These are phyloP conservation scores for Graphium sp. DNA, from an alignment of 2,329 filamentous ascomycete genomes.

Conservation along the genomic window DNA sequence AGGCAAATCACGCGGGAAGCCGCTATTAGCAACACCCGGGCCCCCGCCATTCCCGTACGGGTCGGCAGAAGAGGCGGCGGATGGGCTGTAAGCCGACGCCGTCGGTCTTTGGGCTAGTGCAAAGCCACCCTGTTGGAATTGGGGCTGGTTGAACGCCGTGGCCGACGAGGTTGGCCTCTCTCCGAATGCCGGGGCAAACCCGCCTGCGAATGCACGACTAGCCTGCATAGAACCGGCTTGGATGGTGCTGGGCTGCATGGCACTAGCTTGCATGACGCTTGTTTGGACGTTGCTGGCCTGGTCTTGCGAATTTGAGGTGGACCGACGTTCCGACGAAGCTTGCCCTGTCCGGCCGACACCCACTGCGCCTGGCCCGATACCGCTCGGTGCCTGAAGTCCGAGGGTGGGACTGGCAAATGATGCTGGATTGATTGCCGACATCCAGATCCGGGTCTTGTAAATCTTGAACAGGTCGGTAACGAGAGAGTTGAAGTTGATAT, in stretches of 20 bases:
- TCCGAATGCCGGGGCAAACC: conserved; percentile 1
- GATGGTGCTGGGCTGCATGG: too few relatives aligned
- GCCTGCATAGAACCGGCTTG: conserved; percentile 1
- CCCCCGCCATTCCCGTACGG: too few relatives aligned
- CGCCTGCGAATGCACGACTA: conserved; percentile 2
- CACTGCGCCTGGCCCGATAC: conserved; percentile 50
- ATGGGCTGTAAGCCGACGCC: too few relatives aligned
- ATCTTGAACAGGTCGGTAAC: conserved; percentile 98
- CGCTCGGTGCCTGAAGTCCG: conserved; percentile 52
- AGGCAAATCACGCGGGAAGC: too few relatives aligned
- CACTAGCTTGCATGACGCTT: too few relatives aligned
- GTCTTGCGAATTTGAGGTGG: conserved; percentile 18
- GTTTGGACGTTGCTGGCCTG: too few relatives aligned
- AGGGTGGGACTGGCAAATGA: conserved; percentile 73
- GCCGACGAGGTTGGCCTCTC: too few relatives aligned
- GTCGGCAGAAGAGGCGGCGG: too few relatives aligned
- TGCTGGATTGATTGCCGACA: conserved; percentile 96
- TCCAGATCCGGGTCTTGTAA: conserved; percentile 98
- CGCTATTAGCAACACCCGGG: too few relatives aligned
- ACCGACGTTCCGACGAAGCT: conserved; percentile 28
- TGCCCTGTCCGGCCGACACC: conserved; percentile 31
- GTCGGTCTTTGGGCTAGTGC: too few relatives aligned
- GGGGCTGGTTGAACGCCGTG: too few relatives aligned
- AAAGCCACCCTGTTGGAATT: too few relatives aligned
- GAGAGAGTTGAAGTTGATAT: conserved; percentile 97